Evolutionary conservation across 805 yeast genomes (phyloP).

Genomic region (Starmerella geochares): DNA sequence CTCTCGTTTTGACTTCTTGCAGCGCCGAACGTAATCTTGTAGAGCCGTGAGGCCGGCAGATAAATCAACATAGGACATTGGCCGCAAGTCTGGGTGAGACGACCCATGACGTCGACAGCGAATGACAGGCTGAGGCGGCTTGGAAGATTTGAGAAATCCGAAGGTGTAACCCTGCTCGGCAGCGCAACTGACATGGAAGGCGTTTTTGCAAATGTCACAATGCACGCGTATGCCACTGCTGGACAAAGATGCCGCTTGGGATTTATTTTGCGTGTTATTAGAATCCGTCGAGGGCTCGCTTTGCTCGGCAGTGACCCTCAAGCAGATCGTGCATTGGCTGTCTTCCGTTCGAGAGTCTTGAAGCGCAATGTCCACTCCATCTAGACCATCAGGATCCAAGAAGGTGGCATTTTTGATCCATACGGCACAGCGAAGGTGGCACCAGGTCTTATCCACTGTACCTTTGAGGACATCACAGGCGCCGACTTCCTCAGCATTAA

Average conservation of each 20-base stretch:
- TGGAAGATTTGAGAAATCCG: slow-evolving; percentile 21
- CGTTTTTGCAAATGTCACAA: slow-evolving; percentile 18
- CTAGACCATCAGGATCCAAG: slow-evolving; percentile 7
- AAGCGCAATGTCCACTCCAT: slow-evolving; percentile 3
- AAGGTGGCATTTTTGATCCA: slow-evolving; percentile 12
- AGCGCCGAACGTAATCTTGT: slow-evolving; percentile 27
- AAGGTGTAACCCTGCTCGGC: slow-evolving; percentile 27
- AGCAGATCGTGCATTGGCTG: slow-evolving; percentile 14
- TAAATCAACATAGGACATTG: slow-evolving; percentile 27
- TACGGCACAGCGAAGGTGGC: slow-evolving; percentile 23
- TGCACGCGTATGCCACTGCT: slow-evolving; percentile 6
- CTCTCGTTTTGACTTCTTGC: slow-evolving; percentile 21
- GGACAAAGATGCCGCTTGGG: not conserved
- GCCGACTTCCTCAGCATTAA: slow-evolving; percentile 8
- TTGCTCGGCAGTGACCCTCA: not conserved
- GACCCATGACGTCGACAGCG: slow-evolving; percentile 29
- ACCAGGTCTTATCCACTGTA: slow-evolving; percentile 22
- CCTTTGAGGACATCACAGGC: slow-evolving; percentile 20
- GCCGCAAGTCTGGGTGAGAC: slow-evolving; percentile 14
- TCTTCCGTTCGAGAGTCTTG: not conserved
- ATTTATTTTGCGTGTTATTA: not conserved
- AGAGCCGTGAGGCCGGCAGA: slow-evolving; percentile 25
- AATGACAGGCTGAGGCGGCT: slow-evolving; percentile 26
- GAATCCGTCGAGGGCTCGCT: not conserved
- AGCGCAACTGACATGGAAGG: slow-evolving; percentile 50